Base-by-base conservation (phyloP, 176 grass and related monocot genomes). In the Elymus sibiricus region DNA sequence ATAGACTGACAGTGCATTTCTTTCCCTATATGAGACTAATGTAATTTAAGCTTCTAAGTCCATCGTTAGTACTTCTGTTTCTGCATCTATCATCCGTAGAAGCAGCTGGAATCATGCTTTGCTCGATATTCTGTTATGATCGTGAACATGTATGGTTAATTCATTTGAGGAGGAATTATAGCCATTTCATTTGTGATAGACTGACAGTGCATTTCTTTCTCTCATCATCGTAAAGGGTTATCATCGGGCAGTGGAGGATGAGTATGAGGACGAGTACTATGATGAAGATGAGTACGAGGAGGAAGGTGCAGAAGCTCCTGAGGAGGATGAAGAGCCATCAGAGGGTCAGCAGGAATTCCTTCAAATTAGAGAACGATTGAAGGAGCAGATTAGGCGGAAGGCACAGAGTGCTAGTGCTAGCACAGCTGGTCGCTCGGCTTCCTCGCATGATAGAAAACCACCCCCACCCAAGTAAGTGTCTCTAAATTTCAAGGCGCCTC, bases 291-390 rank as follows among this genome's bases (percentile, higher is more conserved):
- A 70, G 55, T 91, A 88, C 7, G 78, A 88, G 63, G 86, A 91
- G 21, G 82, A 91, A 37, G 78, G 85, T 14, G 79, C 76, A 1
- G 85, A 64, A 56, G 82, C 71, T 44, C 53, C 15, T 17, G 79
- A 78, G 77, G 90, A 87, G 74, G 83, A 86, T 5, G 89, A 90
- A 76, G 63, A 77, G 5, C 90, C 86, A 27, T 72, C 72, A 1
- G 90, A 88, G 70, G 90, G 90, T 5, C 90, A 91, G 40, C 79
- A 85, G 82, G 90, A 91, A 43, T 88, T 91, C 78, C 90, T 91
- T 72, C 40, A 88, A 28, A 85, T 88, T 79, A 91, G 90, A 64
- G 90, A 91, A 72, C 70, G 86, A 34, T 55, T 91, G 7, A 91
- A 91, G 64, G 86, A 88, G 55, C 77, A 88, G 51, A 91, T 91